Evolutionary conservation across 139 green algal species (phyloP).

Genomic region (Coelastrella sp.): DNA sequence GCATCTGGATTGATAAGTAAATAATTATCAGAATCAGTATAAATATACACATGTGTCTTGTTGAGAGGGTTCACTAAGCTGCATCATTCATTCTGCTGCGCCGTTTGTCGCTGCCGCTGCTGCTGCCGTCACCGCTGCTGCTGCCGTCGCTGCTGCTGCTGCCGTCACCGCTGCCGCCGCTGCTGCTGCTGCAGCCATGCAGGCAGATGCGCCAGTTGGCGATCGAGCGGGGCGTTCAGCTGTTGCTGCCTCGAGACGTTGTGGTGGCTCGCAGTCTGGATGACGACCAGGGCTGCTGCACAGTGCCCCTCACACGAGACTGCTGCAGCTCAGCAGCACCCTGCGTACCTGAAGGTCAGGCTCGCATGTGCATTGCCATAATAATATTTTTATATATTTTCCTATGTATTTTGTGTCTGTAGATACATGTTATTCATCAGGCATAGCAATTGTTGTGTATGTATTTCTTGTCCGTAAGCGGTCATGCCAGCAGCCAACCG

Average conservation of each 20-base stretch:
- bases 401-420: background rate
- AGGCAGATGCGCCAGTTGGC: constrained; percentile 52
- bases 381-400: background rate
- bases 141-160: background rate
- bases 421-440: background rate
- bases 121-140: background rate
- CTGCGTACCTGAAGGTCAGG: constrained; percentile 54
- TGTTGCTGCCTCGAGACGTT: constrained; percentile 69
- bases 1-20: too few relatives aligned
- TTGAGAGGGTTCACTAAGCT: too few relatives aligned
- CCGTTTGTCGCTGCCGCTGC: background rate
- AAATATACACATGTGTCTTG: too few relatives aligned
- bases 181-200: constrained; percentile 43
- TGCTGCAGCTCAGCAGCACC: constrained; percentile 61
- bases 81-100: background rate
- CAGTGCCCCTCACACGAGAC: constrained; percentile 44
- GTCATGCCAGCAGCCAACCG: too few relatives aligned
- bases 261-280: constrained; percentile 54
- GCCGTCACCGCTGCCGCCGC: background rate
- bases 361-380: background rate
- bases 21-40: too few relatives aligned
- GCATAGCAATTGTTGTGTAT: too few relatives aligned
- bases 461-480: too few relatives aligned
- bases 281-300: constrained; percentile 21
- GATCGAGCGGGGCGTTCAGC: constrained; percentile 44